phyloP scores from a whole-genome alignment of 2,329 filamentous ascomycete genomes.

The Ascochyta rabiei region DNA sequence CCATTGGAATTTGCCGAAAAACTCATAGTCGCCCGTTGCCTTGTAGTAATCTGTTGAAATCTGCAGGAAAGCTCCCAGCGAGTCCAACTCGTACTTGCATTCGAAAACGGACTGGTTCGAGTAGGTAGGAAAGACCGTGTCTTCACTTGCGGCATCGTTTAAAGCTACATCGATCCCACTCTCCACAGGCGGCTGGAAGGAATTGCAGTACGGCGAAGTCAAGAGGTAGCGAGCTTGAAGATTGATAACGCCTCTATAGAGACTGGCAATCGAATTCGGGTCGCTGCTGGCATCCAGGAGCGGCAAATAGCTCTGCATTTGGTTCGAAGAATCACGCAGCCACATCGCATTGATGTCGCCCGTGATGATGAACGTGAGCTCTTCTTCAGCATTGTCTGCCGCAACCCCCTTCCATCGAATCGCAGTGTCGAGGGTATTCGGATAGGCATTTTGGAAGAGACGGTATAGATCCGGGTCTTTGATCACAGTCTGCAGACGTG shows the following conservation, averaged over 20 bases:
- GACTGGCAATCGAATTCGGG: constrained; percentile 65
- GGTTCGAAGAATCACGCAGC: constrained; percentile 65
- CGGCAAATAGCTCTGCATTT: constrained; percentile 72
- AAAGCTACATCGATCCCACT: constrained; percentile 49
- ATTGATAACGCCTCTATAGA: constrained; percentile 75
- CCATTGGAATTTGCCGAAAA: constrained; percentile 58
- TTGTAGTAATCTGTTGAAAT: constrained; percentile 58
- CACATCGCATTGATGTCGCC: constrained; percentile 65
- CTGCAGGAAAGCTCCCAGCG: constrained; percentile 58
- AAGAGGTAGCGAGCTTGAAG: constrained; percentile 72
- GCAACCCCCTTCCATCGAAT: constrained; percentile 70
- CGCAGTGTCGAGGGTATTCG: constrained; percentile 77
- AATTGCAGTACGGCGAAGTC: constrained; percentile 62
- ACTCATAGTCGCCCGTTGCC: constrained; percentile 54
- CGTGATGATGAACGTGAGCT: constrained; percentile 66
- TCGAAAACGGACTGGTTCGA: constrained; percentile 56
- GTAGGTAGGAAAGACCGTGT: constrained; percentile 53
- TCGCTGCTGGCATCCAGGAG: constrained; percentile 62
- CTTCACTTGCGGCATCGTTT: constrained; percentile 49
- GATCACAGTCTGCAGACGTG: constrained; percentile 48
- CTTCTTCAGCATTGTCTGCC: constrained; percentile 64
- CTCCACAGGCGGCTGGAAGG: constrained; percentile 59
- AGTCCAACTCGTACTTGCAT: constrained; percentile 62
- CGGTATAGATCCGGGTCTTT: constrained; percentile 67
- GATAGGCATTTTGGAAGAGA: constrained; percentile 74